These are phyloP conservation scores for Abelmoschus esculentus DNA, from an alignment of 345 rosid genomes.

Conservation along the genomic window DNA sequence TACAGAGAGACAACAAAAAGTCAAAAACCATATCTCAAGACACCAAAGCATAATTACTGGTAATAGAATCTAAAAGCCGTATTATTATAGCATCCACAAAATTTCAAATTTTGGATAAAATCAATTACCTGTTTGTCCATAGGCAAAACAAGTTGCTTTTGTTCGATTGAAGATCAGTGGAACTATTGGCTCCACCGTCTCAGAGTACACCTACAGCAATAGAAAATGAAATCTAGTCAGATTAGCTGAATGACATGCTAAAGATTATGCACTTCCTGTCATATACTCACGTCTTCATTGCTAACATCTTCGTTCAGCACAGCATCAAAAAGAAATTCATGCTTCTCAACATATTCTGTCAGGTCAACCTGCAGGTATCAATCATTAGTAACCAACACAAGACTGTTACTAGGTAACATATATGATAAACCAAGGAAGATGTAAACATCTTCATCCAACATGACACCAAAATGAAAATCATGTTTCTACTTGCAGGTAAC, in stretches of 20 bases:
- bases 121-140: constrained; percentile 52
- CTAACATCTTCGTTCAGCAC: constrained; percentile 43
- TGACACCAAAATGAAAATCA: too few relatives aligned
- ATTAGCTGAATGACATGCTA: constrained; percentile 5
- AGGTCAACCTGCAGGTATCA: constrained; percentile 42
- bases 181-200: constrained; percentile 52
- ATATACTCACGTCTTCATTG: constrained; percentile 38
- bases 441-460: too few relatives aligned
- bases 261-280: neutral
- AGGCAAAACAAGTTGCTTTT: constrained; percentile 55
- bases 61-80: neutral
- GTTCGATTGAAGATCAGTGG: constrained; percentile 46
- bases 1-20: neutral
- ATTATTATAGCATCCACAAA: neutral
- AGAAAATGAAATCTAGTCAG: constrained; percentile 9
- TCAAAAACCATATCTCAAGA: neutral
- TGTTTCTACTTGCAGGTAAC: too few relatives aligned
- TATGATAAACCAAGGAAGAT: too few relatives aligned
- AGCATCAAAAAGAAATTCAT: constrained; percentile 53
- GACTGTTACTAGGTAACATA: neutral
- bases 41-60: neutral
- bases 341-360: constrained; percentile 15
- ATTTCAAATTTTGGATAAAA: neutral
- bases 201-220: constrained; percentile 34
- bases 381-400: neutral